Conservation (phyloP, 1,284 basidiomycete species). For the Marasmius oreades region DNA sequence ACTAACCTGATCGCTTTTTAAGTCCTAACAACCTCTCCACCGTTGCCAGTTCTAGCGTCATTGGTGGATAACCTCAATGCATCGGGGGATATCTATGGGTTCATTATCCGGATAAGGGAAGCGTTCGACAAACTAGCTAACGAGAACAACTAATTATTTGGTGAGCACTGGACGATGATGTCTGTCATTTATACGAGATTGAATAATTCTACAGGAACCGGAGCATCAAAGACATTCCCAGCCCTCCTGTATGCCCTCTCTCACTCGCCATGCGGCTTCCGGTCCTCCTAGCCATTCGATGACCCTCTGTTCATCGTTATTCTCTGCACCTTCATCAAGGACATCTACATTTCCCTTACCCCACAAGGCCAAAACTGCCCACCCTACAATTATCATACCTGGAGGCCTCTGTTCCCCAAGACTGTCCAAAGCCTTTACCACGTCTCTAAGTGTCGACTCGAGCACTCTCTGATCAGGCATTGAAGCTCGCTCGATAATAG, state of each 20-base stretch:
- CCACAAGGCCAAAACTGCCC: constrained; percentile 73
- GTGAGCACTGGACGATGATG: background rate
- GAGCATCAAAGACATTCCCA: constrained; percentile 38
- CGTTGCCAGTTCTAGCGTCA: background rate
- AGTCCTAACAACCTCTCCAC: background rate
- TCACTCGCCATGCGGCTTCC: constrained; percentile 46
- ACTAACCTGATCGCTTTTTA: too few relatives aligned
- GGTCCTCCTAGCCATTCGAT: constrained; percentile 50
- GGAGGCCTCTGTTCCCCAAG: constrained; percentile 89
- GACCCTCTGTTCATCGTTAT: constrained; percentile 49
- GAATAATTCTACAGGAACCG: background rate
- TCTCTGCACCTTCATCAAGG: constrained; percentile 43
- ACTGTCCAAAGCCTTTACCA: constrained; percentile 70
- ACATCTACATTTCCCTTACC: constrained; percentile 49
- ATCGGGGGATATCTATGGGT: background rate
- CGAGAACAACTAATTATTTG: background rate
- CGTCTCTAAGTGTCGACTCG: constrained; percentile 72
- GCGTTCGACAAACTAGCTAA: constrained; percentile 1
- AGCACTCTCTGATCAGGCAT: constrained; percentile 90
- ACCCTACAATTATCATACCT: constrained; percentile 94
- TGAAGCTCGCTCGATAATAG: constrained; percentile 90
- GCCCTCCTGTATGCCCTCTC: constrained; percentile 51
- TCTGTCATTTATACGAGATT: background rate
- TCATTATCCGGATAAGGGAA: background rate
- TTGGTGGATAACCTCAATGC: constrained; percentile 1